A percentile compares a stretch with the other conserved stretches of the same genome.
These are phyloP conservation scores for barley (Hordeum vulgare) DNA, from an alignment of 176 grass and related monocot species.

Conservation along the genomic window MorexV3_pseudomolecules_assembly NC_058520.1:387762270-387762769, in stretches of 20 bases:
- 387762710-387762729: background rate
- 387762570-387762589: slow-evolving; percentile 89
- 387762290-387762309: too few species aligned
- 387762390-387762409: background rate
- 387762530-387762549: slow-evolving; percentile 46
- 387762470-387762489: background rate
- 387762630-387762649: slow-evolving; percentile 18
- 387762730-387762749: background rate
- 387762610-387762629: slow-evolving; percentile 77
- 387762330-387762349: too few species aligned
- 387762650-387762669: background rate
- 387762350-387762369: too few species aligned
- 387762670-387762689: background rate
- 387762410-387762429: background rate
- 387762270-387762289: too few species aligned
- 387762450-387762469: background rate
- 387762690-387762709: background rate
- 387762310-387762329: too few species aligned
- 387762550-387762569: slow-evolving; percentile 99
- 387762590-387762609: slow-evolving; percentile 88
- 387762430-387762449: slow-evolving; percentile 3
- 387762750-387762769: too few species aligned
- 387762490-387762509: background rate
- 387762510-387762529: background rate
- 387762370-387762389: too few species aligned